phyloP scores from a whole-genome alignment of 2,329 filamentous ascomycete species.

The Phialocephala sp. region DNA sequence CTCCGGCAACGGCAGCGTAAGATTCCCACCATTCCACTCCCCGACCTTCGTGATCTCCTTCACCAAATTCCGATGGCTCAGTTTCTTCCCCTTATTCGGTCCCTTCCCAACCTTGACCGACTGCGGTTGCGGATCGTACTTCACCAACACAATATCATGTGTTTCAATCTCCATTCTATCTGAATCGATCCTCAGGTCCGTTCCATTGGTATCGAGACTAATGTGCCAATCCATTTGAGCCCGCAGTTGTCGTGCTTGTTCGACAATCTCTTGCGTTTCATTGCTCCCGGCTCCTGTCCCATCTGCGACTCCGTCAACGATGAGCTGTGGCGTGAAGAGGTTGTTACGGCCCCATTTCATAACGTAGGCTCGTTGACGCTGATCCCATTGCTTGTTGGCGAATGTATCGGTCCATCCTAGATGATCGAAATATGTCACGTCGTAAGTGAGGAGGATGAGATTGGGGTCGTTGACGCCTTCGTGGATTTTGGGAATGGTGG shows the following conservation, averaged over 20 bases:
- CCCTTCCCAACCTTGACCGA: constrained; percentile 44
- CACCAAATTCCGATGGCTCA: constrained; percentile 44
- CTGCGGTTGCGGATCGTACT: constrained; percentile 34
- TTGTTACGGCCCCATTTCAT: constrained; percentile 42
- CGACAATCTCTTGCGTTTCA: constrained; percentile 17
- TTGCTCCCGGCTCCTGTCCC: constrained; percentile 20
- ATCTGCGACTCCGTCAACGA: constrained; percentile 37
- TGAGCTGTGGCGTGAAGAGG: constrained; percentile 44
- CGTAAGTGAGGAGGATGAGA: constrained; percentile 44
- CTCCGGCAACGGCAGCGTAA: constrained; percentile 38
- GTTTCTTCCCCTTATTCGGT: constrained; percentile 44
- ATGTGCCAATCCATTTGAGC: constrained; percentile 24
- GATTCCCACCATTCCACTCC: constrained; percentile 45
- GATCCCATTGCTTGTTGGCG: constrained; percentile 41
- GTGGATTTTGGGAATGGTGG: constrained; percentile 43
- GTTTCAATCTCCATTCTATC: constrained; percentile 21
- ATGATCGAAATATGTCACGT: constrained; percentile 46
- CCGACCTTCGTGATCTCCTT: constrained; percentile 44
- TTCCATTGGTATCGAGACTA: constrained; percentile 26
- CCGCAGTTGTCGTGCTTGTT: constrained; percentile 13
- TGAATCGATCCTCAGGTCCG: constrained; percentile 24
- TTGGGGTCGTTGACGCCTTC: constrained; percentile 41
- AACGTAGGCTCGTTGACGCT: constrained; percentile 45
- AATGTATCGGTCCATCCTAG: constrained; percentile 45
- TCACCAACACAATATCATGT: constrained; percentile 35